Conservation (phyloP, 768 basidiomycete species). For the Auriscalpium orientale region DNA sequence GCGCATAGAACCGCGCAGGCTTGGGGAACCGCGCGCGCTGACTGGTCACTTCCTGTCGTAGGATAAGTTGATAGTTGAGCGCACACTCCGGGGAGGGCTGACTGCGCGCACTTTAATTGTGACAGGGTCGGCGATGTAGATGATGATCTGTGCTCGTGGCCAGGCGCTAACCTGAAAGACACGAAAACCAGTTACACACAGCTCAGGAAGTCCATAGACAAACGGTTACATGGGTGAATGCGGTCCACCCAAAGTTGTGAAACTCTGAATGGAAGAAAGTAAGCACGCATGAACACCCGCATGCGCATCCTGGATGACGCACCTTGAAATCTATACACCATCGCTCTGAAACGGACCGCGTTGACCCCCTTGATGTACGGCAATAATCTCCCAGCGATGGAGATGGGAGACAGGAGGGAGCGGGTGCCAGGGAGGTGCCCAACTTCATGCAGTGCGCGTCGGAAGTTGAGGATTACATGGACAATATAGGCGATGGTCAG, state of each 20-base stretch:
- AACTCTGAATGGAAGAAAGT: neutral
- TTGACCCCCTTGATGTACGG: neutral
- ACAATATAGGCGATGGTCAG: neutral
- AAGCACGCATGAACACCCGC: neutral
- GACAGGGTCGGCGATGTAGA: conserved; percentile 6
- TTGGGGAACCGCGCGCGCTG: conserved; percentile 50
- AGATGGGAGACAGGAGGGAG: neutral
- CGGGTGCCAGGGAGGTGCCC: neutral
- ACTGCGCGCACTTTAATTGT: conserved; percentile 4
- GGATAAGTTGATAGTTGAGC: too few species aligned
- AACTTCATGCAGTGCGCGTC: neutral
- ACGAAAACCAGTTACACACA: neutral
- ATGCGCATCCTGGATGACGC: neutral
- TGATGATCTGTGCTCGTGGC: neutral
- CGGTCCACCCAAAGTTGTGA: conserved; percentile 2
- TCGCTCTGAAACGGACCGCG: neutral
- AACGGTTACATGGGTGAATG: neutral
- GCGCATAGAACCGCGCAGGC: conserved; percentile 36
- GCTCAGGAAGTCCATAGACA: neutral
- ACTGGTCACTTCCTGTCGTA: conserved; percentile 39
- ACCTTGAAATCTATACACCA: neutral
- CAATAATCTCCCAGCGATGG: neutral
- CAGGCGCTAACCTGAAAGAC: neutral
- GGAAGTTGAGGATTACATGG: neutral
- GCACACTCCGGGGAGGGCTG: too few species aligned